Base-by-base conservation (phyloP, 495 filamentous ascomycete genomes). In the Aspergillus sparsus region DNA sequence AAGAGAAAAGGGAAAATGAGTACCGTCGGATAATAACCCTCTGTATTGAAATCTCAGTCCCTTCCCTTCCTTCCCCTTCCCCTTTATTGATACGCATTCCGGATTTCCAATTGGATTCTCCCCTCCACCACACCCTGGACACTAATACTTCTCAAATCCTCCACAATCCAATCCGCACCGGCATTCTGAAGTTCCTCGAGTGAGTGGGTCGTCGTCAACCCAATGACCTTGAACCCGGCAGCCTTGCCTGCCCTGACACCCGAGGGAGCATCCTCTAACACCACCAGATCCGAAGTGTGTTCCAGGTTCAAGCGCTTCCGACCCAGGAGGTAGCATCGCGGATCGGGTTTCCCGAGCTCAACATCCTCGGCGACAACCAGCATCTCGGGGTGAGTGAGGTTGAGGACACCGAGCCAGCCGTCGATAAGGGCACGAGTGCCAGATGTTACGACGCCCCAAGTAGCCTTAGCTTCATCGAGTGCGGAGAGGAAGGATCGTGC, bases 401-500 rank as follows among this genome's bases (percentile, higher is more conserved):
- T 74, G 66, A 98, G 77, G 5, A 91, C 87, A 41, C 85, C 78
- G 32, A 97, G 82, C 94, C 94, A 98, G 49, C 92, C 93, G 16
- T 82, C 82, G 5, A 97, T 85, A 12, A 98, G 82, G 5, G 91
- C 88, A 44, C 81, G 77, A 0, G 91, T 93, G 31, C 94, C 94
- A 2, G 89, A 93, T 6, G 94, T 98, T 8, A 97, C 93, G 58
- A 98, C 93, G 27, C 90, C 89, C 94, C 94, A 98, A 47, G 84
- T 85, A 0, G 83, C 86, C 47, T 77, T 70, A 35, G 74, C 71
- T 34, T 75, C 67, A 57, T 88, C 82, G 8, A 90, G 78, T n/a
- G 78, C 68, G 53, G 79, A 67, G 57, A 91, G 81, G 52, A 90
- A 66, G 44, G 67, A 68, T 58, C 86, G 77, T 18, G 81, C 77